phyloP scores from a whole-genome alignment of 202 grass and related monocot species.

The Panicum virgatum region DNA sequence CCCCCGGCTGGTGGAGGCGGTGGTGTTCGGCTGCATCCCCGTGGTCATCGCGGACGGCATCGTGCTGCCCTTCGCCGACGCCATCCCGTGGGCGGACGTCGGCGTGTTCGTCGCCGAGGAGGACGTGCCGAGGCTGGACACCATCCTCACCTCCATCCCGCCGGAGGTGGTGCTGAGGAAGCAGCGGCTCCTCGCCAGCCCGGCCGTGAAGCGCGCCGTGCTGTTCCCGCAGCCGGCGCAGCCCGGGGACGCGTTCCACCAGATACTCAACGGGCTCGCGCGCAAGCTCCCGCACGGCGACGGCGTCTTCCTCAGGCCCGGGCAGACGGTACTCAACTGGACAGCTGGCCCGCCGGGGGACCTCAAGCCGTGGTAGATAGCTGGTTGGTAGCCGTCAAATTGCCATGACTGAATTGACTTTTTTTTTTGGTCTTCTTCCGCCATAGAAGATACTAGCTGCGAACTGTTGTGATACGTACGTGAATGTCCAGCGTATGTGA shows the following conservation, averaged over 20 bases:
- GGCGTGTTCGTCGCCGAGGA: slow-evolving; percentile 62
- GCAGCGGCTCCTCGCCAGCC: slow-evolving; percentile 40
- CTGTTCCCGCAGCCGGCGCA: slow-evolving; percentile 38
- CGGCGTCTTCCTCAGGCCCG: slow-evolving; percentile 16
- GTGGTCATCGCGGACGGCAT: slow-evolving; percentile 50
- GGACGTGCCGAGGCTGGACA: slow-evolving; percentile 58
- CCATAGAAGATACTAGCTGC: not conserved
- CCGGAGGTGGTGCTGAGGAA: slow-evolving; percentile 44
- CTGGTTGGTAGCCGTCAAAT: too few species aligned
- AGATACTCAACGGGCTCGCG: slow-evolving; percentile 49
- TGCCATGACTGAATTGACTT: not conserved
- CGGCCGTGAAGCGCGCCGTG: slow-evolving; percentile 44
- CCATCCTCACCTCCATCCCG: slow-evolving; percentile 55
- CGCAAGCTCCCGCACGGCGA: slow-evolving; percentile 39
- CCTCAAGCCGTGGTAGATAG: slow-evolving; percentile 11
- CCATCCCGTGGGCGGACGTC: slow-evolving; percentile 62
- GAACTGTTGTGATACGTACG: not conserved
- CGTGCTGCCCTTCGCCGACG: slow-evolving; percentile 62
- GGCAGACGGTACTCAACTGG: slow-evolving; percentile 22
- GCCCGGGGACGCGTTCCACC: slow-evolving; percentile 41
- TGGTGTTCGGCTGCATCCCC: slow-evolving; percentile 54
- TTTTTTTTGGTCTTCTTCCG: not conserved
- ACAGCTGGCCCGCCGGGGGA: slow-evolving; percentile 15
- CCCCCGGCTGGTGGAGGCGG: slow-evolving; percentile 57
- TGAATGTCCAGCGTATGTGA: not conserved